A percentile compares a stretch with the other conserved stretches of the same genome.
These are phyloP conservation scores for Termitomyces sp. DNA, from an alignment of 768 basidiomycete species.

Conservation along the genomic window DNA sequence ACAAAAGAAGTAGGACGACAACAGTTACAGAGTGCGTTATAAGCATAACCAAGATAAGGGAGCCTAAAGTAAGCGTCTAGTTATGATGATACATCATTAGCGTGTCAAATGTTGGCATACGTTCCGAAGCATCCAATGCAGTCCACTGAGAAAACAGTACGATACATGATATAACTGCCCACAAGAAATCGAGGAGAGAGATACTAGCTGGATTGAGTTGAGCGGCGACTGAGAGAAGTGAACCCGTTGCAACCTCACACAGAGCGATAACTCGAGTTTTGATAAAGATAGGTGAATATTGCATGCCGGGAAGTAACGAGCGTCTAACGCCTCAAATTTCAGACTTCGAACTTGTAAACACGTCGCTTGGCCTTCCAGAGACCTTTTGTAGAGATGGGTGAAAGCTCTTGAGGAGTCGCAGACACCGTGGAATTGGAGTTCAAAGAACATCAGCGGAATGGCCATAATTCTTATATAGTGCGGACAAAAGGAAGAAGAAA, in stretches of 20 bases:
- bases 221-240: background rate
- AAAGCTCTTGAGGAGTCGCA: background rate
- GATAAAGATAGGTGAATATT: slow-evolving; percentile 20
- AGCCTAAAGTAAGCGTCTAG: slow-evolving; percentile 25
- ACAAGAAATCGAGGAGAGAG: slow-evolving; percentile 42
- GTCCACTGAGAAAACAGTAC: slow-evolving; percentile 46
- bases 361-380: slow-evolving; percentile 11
- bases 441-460: background rate
- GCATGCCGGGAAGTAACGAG: slow-evolving; percentile 3
- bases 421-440: background rate
- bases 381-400: background rate
- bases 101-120: slow-evolving; percentile 28
- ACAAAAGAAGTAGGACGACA: slow-evolving; percentile 42
- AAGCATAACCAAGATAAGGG: slow-evolving; percentile 45
- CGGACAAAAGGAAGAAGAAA: no score
- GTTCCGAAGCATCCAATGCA: slow-evolving; percentile 38
- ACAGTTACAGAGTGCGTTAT: slow-evolving; percentile 35
- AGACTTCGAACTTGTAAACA: background rate
- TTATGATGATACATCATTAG: background rate
- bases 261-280: slow-evolving; percentile 19
- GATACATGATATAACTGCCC: slow-evolving; percentile 45
- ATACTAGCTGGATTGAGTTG: slow-evolving; percentile 33
- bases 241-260: slow-evolving; percentile 15
- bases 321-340: background rate
- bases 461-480: background rate